Evolutionary conservation across 2,329 filamentous ascomycete genomes (phyloP), one percentile per base, ranked within the genome.

Genomic region (Fonsecaea pedrosoi): DNA sequence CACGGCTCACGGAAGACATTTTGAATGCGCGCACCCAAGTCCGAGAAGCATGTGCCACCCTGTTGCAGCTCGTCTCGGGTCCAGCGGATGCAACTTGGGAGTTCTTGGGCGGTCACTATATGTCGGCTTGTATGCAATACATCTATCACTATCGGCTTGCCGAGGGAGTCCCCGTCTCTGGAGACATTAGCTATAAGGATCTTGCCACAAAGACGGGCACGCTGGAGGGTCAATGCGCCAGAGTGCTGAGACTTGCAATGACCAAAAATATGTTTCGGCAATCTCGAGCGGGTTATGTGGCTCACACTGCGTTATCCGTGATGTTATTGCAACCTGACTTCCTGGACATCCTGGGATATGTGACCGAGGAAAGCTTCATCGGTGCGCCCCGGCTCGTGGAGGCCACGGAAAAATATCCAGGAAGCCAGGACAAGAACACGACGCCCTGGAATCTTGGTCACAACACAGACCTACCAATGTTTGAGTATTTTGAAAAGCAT

Each of bases 331-430:
- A 61, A 48, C 12, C 57, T 32, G 8, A 60, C 69, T 38, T 63
- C 18, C 79, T 82, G 60, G 83, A 83, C 68, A 88, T 85, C 84
- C 78, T 87, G 3, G 82, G 82, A 15, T 85, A 85, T 75, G 86
- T 86, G 70, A 64, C 56, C 9, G 70, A 72, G 32, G 61, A 64
- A 21, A 71, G 70, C 1, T 70, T 66, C 12, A 69, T 72, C 1
- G 69, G 64, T 1, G 72, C 73, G 2, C 38, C 54, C 5, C 69
- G 67, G 13, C 40, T 77, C 21, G 70, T 66, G 3, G 73, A 72
- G 35, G 74, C 75, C 9, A 64, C 67, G 4, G 66, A 73, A 48
- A 63, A 60, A 32, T 75, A 67, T 61, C 65, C 63, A 0, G 65
- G 48, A 4, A 73, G 68, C 25, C 38, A 56, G 1, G 61, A 64